Percentiles rank a stretch among this genome's conserved stretches.
Conservation (phyloP, 768 basidiomycete species). For the Lepiota brunneoincarnata region DNA sequence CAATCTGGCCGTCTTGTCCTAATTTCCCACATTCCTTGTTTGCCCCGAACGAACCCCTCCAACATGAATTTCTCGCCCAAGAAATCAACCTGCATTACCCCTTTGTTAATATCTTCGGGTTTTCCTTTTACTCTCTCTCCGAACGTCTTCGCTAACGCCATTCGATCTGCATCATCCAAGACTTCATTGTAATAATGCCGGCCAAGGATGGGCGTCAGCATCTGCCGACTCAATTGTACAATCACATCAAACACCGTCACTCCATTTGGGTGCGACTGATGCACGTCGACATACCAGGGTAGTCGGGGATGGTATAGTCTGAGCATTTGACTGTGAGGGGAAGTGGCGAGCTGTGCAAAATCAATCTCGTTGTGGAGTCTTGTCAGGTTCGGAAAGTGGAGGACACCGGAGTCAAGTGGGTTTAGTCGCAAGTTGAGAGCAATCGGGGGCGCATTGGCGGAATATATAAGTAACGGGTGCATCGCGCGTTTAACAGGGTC, state of each 20-base stretch:
- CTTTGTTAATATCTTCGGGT: conserved; percentile 30
- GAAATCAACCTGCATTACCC: conserved; percentile 60
- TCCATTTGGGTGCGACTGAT: conserved; percentile 43
- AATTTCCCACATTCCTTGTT: conserved; percentile 65
- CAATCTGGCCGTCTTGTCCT: conserved; percentile 36
- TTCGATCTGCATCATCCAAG: conserved; percentile 43
- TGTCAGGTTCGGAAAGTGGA: conserved; percentile 44
- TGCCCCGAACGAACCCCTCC: conserved; percentile 50
- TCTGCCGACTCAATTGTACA: conserved; percentile 37
- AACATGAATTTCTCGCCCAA: conserved; percentile 51
- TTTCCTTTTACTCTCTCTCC: conserved; percentile 37
- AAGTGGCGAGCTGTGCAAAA: conserved; percentile 51
- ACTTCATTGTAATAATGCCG: conserved; percentile 61
- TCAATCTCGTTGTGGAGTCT: conserved; percentile 45
- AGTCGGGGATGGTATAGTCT: conserved; percentile 54
- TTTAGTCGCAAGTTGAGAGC: conserved; percentile 49
- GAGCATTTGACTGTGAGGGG: conserved; percentile 47
- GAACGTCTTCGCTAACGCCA: conserved; percentile 43
- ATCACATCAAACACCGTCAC: conserved; percentile 59
- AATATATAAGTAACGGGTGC: conserved; percentile 28
- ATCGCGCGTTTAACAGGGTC: conserved; percentile 29
- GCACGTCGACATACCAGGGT: conserved; percentile 69
- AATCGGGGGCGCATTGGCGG: conserved; percentile 32
- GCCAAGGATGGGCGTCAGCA: conserved; percentile 42
- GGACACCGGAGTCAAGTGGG: conserved; percentile 24